Evolutionary conservation across 2,329 filamentous ascomycete species (phyloP).

Genomic region (Nemania bipapillata): DNA sequence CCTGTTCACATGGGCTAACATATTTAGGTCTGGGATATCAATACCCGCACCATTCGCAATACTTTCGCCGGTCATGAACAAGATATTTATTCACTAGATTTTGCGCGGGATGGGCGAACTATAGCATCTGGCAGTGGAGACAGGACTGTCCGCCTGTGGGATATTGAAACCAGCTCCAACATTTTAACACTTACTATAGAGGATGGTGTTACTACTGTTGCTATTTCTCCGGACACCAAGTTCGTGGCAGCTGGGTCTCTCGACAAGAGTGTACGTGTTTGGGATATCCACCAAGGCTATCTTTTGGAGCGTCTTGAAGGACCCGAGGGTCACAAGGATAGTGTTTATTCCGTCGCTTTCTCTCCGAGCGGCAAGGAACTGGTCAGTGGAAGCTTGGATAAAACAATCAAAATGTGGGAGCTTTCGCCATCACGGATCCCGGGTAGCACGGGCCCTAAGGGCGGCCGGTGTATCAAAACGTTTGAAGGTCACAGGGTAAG

Average conservation of each 20-base stretch:
- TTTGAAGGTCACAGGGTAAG: constrained; percentile 94
- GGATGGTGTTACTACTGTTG: constrained; percentile 96
- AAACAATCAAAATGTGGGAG: constrained; percentile 99
- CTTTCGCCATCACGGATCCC: constrained; percentile 74
- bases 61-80: constrained; percentile 98
- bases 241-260: constrained; percentile 94
- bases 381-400: constrained; percentile 93
- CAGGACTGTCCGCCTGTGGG: constrained; percentile 93
- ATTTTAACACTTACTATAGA: constrained; percentile 90
- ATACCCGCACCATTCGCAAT: constrained; percentile 82
- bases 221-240: constrained; percentile 93
- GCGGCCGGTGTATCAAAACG: constrained; percentile 92
- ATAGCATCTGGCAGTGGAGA: constrained; percentile 97
- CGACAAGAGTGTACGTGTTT: constrained; percentile 97
- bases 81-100: constrained; percentile 97
- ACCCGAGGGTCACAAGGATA: constrained; percentile 93
- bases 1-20: constrained; percentile 27
- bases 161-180: constrained; percentile 85
- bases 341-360: constrained; percentile 95
- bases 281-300: constrained; percentile 88
- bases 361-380: constrained; percentile 92
- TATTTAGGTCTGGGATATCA: constrained; percentile 90
- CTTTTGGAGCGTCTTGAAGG: constrained; percentile 92
- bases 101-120: constrained; percentile 89
- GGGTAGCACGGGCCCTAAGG: constrained; percentile 75